Base-by-base conservation (phyloP, 495 filamentous ascomycete genomes). In the Penicillium diatomitis region DNA sequence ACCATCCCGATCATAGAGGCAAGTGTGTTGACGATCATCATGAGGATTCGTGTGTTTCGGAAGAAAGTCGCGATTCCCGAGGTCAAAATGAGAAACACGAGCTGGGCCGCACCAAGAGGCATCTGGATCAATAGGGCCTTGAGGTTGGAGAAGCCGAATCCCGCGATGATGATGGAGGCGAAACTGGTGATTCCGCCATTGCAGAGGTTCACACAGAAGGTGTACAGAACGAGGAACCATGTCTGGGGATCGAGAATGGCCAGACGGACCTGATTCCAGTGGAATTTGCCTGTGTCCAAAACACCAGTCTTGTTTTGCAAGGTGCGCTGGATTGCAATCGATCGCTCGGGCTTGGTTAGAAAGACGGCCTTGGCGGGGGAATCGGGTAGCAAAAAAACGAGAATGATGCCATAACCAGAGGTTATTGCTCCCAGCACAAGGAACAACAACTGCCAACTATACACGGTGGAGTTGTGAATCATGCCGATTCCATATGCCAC, bases 221-320 rank as follows among this genome's bases (percentile, higher is more conserved):
- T 67, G 29, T 70, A 72, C 4, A 68, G 36, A 2, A 70, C 67
- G 4, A 72, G 46, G 32, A 66, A 54, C 68, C 68, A 83, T 2
- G 64, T 77, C 51, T 77, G 75, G 0, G 75, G 78, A 57, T 82
- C 67, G 8, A 61, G 60, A 9, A 80, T 52, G 1, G 76, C 71
- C 60, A 78, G 65, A 44, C 58, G 62, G 11, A 74, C 73, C 35
- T 85, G 81, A n/a, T 71, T 60, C 68, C 66, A 77, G 47, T 74
- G 74, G 54, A 81, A 84, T 9, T 68, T 64, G 20, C 79, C 80
- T 9, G 72, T 75, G 32, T 80, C 77, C 31, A 81, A 64, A 10
- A 81, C 77, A 34, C 68, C 67, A 8, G 78, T 78, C 52, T 82
- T 76, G 41, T 84, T 83, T n/a, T 65, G 64, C 4, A 78, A 64